phyloP scores from a whole-genome alignment of 345 rosid species.

The Hypericum perforatum region DNA sequence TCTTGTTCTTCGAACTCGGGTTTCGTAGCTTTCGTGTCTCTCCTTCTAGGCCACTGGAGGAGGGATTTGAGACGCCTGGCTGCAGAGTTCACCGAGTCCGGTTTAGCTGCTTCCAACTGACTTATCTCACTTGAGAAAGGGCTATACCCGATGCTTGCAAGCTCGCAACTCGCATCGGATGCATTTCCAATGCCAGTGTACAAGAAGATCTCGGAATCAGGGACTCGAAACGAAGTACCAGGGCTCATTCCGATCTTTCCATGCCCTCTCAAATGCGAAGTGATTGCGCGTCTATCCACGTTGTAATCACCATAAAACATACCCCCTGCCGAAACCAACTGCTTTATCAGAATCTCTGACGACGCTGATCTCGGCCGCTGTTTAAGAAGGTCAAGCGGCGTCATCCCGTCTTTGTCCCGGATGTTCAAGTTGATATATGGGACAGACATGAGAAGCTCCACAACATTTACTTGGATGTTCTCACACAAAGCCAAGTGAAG shows the following conservation, averaged over 20 bases:
- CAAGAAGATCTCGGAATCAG: slow-evolving; percentile 82
- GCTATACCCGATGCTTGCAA: slow-evolving; percentile 28
- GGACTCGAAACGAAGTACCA: slow-evolving; percentile 67
- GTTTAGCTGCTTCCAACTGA: slow-evolving; percentile 24
- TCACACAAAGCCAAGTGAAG: slow-evolving; percentile 74
- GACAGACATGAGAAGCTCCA: slow-evolving; percentile 58
- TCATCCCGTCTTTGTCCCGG: slow-evolving; percentile 59
- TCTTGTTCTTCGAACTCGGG: slow-evolving; percentile 15
- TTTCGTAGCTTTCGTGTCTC: slow-evolving; percentile 24
- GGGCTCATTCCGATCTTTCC: slow-evolving; percentile 55
- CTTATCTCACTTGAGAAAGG: slow-evolving; percentile 37
- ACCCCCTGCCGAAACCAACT: slow-evolving; percentile 75
- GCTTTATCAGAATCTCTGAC: slow-evolving; percentile 69
- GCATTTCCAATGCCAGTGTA: slow-evolving; percentile 39
- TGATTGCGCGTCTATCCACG: slow-evolving; percentile 26
- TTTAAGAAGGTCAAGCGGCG: slow-evolving; percentile 71
- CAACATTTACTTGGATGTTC: slow-evolving; percentile 46
- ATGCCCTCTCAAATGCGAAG: slow-evolving; percentile 44
- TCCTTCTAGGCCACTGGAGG: slow-evolving; percentile 51
- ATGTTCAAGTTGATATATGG: slow-evolving; percentile 48
- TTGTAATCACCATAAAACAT: slow-evolving; percentile 35
- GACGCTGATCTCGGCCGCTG: slow-evolving; percentile 53
- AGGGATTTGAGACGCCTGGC: slow-evolving; percentile 57
- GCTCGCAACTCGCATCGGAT: slow-evolving; percentile 22
- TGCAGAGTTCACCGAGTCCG: slow-evolving; percentile 23